Base-by-base conservation (phyloP, 768 basidiomycete species). In the Trametopsis cervina region DNA sequence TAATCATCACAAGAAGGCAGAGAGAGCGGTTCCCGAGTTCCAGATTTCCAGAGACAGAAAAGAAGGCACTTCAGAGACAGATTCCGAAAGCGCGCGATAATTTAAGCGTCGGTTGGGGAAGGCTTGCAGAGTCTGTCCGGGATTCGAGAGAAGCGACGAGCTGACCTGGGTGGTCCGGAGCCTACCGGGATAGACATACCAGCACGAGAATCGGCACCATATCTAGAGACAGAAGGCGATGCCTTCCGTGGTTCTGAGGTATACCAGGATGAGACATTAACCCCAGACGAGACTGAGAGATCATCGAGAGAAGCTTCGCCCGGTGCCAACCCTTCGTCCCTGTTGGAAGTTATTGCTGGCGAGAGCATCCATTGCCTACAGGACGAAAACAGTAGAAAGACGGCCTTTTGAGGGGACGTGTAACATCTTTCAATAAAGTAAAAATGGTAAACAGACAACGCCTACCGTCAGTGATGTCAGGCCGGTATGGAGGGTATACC, bases 401-500 rank as follows among this genome's bases (percentile, higher is more conserved):
- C 15, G 20, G 38, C 23, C 40, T 44, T 42, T 1, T 6, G 13
- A 20, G 4, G 35, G 54, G 25, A 11, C 29, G 45, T 40, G 29
- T 27, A 26, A 36, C 20, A 39, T 36, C 6, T 4, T 25, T 46
- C 33, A 17, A 22, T n/a, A 20, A 18, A 6, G 27, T 23, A 17
- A 18, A 22, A 22, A 49, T 26, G 22, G 35, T 20, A 13, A 22
- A 6, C 22, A 17, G 18, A 18, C 18, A 6, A 57, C 60, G 40
- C n/a, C n/a, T 26, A 78, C 78, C 72, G 69, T 66, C 20, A 72
- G 29, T 7, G 66, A 60, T 17, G 77, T 75, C 18, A 67, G 57
- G 11, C 59, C 45, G 22, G 63, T 54, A 13, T 67, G 67, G 10
- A 68, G 4, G 22, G 57, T n/a, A 27, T 42, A 50, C 21, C 51